These are phyloP conservation scores for Plasmodium billcollinsi DNA, from an alignment of 169 alveolate genomes.

Conservation along the genomic window DNA sequence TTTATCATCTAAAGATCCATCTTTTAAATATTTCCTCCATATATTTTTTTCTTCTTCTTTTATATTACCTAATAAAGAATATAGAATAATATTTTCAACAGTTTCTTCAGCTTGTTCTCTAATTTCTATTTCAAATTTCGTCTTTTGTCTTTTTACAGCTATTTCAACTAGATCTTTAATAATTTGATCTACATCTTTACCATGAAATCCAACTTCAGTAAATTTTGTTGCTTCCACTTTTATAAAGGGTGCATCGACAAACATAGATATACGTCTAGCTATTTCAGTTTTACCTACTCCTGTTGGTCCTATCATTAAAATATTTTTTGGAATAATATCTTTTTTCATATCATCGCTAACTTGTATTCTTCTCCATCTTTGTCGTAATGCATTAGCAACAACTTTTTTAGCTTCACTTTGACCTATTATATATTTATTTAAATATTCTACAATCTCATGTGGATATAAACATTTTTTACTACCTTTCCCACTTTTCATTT, in stretches of 20 bases:
- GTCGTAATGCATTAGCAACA: conserved; percentile 88
- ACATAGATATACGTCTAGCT: conserved; percentile 89
- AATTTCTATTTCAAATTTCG: conserved; percentile 73
- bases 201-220: conserved; percentile 95
- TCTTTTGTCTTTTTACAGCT: conserved; percentile 75
- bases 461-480: conserved; percentile 77
- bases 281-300: conserved; percentile 94
- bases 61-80: conserved; percentile 82
- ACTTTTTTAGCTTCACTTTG: conserved; percentile 90
- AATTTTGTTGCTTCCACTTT: conserved; percentile 94
- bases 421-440: conserved; percentile 87
- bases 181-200: conserved; percentile 91
- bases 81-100: conserved; percentile 82
- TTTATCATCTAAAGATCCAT: conserved; percentile 84
- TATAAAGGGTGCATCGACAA: conserved; percentile 91
- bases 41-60: conserved; percentile 81
- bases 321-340: conserved; percentile 90
- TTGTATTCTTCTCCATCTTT: conserved; percentile 85
- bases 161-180: conserved; percentile 82
- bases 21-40: conserved; percentile 82
- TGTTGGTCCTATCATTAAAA: conserved; percentile 91
- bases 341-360: conserved; percentile 80
- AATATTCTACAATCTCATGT: conserved; percentile 80
- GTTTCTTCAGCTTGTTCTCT: conserved; percentile 79
- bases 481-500: conserved; percentile 8